Percentiles rank a stretch among this genome's conserved stretches.
Conservation (phyloP, 1,139 yeast genomes). For the Sugiyamaella neomexicana region DNA sequence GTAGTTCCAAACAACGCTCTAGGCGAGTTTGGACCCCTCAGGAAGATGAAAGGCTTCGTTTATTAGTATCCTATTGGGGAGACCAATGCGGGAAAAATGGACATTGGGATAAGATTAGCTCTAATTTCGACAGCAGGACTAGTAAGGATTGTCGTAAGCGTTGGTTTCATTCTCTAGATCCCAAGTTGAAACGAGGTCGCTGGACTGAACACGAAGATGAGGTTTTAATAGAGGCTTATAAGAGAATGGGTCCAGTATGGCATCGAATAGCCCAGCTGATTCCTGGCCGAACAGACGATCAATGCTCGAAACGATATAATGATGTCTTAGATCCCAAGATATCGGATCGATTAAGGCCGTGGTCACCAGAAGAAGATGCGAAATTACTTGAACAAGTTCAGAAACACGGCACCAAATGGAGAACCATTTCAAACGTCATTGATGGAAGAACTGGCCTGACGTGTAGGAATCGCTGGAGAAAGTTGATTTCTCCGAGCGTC, state of each 20-base stretch:
- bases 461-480: conserved; percentile 91
- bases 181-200: conserved; percentile 74
- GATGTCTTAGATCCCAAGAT: conserved; percentile 86
- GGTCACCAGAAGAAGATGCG: conserved; percentile 80
- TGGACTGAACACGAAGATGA: conserved; percentile 90
- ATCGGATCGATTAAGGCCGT: conserved; percentile 72
- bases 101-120: conserved; percentile 72
- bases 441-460: conserved; percentile 84
- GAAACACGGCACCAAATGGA: conserved; percentile 86
- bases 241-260: conserved; percentile 79
- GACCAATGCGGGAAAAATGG: conserved; percentile 77
- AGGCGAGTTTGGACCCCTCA: conserved; percentile 73
- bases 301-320: conserved; percentile 86
- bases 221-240: conserved; percentile 60
- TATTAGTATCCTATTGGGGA: conserved; percentile 73
- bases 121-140: conserved; percentile 73
- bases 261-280: conserved; percentile 75
- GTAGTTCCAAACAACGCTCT: conserved; percentile 19
- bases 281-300: conserved; percentile 89
- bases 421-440: conserved; percentile 70
- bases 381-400: conserved; percentile 64
- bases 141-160: conserved; percentile 90
- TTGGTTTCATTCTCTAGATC: conserved; percentile 85
- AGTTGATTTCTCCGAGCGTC: conserved; percentile 55
- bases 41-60: conserved; percentile 72